A percentile compares a stretch with the other conserved stretches of the same genome.
These are phyloP conservation scores for Aphanocladium album DNA, from an alignment of 2,329 filamentous ascomycete genomes.

Conservation along the genomic window DNA sequence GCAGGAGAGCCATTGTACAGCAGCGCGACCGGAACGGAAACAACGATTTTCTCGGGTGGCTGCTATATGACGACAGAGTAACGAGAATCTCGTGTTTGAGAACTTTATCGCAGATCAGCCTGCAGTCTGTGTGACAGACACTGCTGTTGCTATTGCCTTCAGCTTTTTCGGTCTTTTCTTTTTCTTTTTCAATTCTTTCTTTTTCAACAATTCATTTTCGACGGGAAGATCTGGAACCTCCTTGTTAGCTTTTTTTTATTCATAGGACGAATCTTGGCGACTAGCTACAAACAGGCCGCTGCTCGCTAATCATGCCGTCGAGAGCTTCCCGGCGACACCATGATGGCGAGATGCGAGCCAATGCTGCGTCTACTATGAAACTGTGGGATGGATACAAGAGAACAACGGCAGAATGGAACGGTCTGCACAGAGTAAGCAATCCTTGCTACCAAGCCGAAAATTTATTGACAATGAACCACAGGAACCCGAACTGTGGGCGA, in stretches of 20 bases:
- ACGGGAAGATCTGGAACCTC: not conserved
- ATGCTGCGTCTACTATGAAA: not conserved
- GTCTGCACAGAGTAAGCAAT: slow-evolving; percentile 8
- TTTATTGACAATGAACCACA: slow-evolving; percentile 26
- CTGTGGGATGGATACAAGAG: slow-evolving; percentile 10
- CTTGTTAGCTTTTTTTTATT: not conserved
- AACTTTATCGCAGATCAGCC: not conserved
- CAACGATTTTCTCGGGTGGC: slow-evolving; percentile 1
- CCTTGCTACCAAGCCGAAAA: not conserved
- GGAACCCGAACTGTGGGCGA: slow-evolving; percentile 68
- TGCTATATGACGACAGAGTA: slow-evolving; percentile 5
- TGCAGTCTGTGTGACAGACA: not conserved
- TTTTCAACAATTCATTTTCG: not conserved
- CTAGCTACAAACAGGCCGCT: not conserved
- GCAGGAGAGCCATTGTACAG: not conserved
- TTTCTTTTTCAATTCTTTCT: not conserved
- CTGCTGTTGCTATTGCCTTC: not conserved
- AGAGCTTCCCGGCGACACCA: not conserved
- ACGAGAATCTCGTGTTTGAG: slow-evolving; percentile 8
- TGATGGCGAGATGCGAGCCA: not conserved
- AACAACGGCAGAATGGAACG: not conserved
- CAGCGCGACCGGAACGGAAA: slow-evolving; percentile 3
- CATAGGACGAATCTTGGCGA: not conserved
- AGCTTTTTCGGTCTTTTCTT: not conserved
- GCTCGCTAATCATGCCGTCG: not conserved